A percentile compares a stretch with the other conserved stretches of the same genome.
phyloP scores from a whole-genome alignment of 78 protist species.

The Dictyostelium firmibasis region DNA sequence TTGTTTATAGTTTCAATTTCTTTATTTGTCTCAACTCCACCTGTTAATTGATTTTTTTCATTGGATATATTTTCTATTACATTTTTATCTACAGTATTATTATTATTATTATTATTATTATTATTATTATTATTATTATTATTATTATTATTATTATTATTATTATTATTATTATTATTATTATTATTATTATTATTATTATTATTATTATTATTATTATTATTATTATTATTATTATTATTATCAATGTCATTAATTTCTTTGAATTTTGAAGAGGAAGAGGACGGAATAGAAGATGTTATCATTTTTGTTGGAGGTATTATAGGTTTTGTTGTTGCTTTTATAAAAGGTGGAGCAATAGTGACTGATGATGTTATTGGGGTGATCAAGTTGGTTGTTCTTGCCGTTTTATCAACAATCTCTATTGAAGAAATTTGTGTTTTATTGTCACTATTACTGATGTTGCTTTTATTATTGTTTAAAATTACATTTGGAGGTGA shows the following conservation, averaged over 20 bases:
- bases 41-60: not conserved
- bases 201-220: too few species aligned
- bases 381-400: not conserved
- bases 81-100: not conserved
- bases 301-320: not conserved
- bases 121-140: too few species aligned
- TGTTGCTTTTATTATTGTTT: not conserved
- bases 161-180: too few species aligned
- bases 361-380: not conserved
- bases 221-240: too few species aligned
- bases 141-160: too few species aligned
- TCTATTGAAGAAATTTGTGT: not conserved
- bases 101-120: too few species aligned
- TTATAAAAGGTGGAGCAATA: not conserved
- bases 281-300: not conserved
- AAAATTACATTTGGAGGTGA: not conserved
- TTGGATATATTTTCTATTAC: not conserved
- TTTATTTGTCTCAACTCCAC: not conserved
- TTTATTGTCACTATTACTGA: too few species aligned
- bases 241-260: not conserved
- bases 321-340: not conserved
- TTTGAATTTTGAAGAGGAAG: not conserved
- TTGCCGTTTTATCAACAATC: not conserved
- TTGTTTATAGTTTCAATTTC: not conserved
- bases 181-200: too few species aligned